Conservation (phyloP, 2,329 filamentous ascomycete genomes). For the Fusarium chlamydosporum region DNA sequence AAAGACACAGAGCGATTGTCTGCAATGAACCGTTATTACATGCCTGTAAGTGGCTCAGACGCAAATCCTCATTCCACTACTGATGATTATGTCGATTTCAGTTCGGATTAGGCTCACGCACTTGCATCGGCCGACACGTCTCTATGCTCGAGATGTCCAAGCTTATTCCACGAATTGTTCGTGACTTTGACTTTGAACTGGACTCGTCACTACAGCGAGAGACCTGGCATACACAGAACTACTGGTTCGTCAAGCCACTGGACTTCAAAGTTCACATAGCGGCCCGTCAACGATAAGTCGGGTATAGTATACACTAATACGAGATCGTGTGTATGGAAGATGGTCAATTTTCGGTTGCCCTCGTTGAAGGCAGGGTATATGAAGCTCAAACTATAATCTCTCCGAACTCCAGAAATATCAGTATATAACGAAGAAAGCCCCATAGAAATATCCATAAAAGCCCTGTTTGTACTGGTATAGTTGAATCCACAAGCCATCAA, state of each 20-base stretch:
- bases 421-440: background rate
- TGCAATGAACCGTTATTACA: constrained; percentile 44
- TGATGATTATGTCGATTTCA: constrained; percentile 4
- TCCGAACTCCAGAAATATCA: no score
- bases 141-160: constrained; percentile 49
- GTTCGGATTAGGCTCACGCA: constrained; percentile 47
- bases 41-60: constrained; percentile 27
- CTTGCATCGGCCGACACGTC: constrained; percentile 45
- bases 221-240: constrained; percentile 30
- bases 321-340: background rate
- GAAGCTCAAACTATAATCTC: background rate
- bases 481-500: background rate
- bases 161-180: constrained; percentile 39
- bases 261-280: constrained; percentile 16
- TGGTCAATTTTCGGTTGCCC: background rate
- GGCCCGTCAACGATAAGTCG: background rate
- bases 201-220: constrained; percentile 5
- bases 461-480: no score
- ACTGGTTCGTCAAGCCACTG: constrained; percentile 41
- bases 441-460: background rate
- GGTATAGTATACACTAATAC: fast-evolving
- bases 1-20: constrained; percentile 13
- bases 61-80: fast-evolving
- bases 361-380: background rate
- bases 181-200: constrained; percentile 44